Evolutionary conservation across 2,329 filamentous ascomycete species (phyloP), one percentile per base, ranked within the genome.

Genomic region (Ophiostoma australiae): DNA sequence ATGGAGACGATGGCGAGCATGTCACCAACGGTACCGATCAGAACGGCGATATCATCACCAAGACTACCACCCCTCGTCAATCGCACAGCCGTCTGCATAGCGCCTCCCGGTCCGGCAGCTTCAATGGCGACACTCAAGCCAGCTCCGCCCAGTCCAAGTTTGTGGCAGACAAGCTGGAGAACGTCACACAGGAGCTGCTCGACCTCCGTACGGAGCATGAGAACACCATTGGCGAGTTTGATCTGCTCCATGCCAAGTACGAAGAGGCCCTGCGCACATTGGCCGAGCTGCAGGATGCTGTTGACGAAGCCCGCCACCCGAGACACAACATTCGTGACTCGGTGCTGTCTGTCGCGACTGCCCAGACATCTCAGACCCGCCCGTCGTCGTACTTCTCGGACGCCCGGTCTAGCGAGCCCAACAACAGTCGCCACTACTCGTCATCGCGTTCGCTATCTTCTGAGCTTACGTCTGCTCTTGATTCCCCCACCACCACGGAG

Each of bases 121-220:
- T 67, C 44, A 69, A 67, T 10, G 70, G 44, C 1, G 83, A 83
- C 17, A 82, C 86, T 65, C 80, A 84, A 0, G 83, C 87, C 15
- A 95, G 88, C 77, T 89, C 91, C 17, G 91, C 92, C 0, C 94
- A 97, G 78, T 90, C 89, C 65, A 91, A 90, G 74, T 93, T 93
- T 76, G 91, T 97, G 70, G 91, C 91, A 7, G 94, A 98, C 78
- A 97, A 98, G 81, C 87, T 98, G 17, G 94, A 98, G 77, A 90
- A 85, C 55, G 91, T 98, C 58, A 95, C 91, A 0, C 93, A 97
- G 78, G 95, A 99, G 80, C 89, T 99, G 1, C 87, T 97, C 71
- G 92, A 95, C 76, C 86, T 99, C 69, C 91, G 92, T 20, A 90
- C 96, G 58, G 93, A 97, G 80, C 95, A 99, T 76, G 94, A 98